These are phyloP conservation scores for Epichloe hybrida DNA, from an alignment of 2,329 filamentous ascomycete genomes.

Conservation along the genomic window DNA sequence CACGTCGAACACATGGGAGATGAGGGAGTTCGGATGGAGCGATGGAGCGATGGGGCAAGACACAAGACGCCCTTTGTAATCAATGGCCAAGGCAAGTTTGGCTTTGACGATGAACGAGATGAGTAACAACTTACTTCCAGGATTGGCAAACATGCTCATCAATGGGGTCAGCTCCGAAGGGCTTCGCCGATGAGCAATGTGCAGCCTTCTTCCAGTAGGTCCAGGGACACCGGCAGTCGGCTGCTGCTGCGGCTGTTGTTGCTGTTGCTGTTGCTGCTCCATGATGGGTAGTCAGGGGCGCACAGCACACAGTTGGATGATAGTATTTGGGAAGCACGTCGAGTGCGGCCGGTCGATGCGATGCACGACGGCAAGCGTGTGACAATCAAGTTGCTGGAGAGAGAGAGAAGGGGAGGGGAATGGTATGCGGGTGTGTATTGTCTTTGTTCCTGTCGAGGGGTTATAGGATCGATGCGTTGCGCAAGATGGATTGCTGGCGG, in stretches of 20 bases:
- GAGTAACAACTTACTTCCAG: constrained; percentile 42
- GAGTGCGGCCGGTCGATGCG: constrained; percentile 17
- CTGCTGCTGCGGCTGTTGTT: constrained; percentile 41
- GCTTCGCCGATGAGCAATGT: constrained; percentile 94
- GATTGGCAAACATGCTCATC: constrained; percentile 76
- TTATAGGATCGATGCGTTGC: background rate
- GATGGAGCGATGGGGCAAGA: background rate
- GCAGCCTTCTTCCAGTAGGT: constrained; percentile 75
- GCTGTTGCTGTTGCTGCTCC: constrained; percentile 39
- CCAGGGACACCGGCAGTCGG: constrained; percentile 49
- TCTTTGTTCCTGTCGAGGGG: background rate
- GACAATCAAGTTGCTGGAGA: background rate
- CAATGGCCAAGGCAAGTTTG: background rate
- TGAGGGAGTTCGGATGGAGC: background rate
- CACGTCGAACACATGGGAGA: background rate
- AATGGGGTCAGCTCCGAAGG: constrained; percentile 93
- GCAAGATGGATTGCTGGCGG: background rate
- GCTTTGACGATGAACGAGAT: background rate
- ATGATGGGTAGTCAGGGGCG: constrained; percentile 41
- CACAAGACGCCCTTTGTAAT: background rate
- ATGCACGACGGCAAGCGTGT: background rate
- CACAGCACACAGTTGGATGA: constrained; percentile 12
- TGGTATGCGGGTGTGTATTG: too few species aligned
- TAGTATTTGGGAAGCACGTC: constrained; percentile 24
- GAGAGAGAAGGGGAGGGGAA: too few species aligned